Conservation (phyloP, 768 basidiomycete species). For the Tubosaeta sp. region DNA sequence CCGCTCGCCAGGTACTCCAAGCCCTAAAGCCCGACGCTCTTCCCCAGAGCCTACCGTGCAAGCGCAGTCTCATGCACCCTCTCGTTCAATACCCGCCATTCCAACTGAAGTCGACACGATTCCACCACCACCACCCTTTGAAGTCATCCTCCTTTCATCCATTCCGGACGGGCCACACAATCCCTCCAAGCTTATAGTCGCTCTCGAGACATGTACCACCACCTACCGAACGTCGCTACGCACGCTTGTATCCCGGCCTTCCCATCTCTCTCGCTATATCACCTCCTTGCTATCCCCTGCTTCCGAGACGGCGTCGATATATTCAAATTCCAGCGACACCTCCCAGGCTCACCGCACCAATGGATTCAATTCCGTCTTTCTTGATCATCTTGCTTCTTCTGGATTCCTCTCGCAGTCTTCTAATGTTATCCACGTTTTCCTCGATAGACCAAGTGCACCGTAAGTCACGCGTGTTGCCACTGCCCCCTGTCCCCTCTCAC, state of each 20-base stretch:
- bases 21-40: slow-evolving; percentile 30
- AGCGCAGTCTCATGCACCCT: slow-evolving; percentile 32
- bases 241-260: slow-evolving; percentile 66
- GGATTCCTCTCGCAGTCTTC: slow-evolving; percentile 47
- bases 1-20: slow-evolving; percentile 30
- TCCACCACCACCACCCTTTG: slow-evolving; percentile 56
- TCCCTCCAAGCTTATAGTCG: slow-evolving; percentile 59
- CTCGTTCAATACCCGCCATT: slow-evolving; percentile 45
- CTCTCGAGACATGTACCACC: slow-evolving; percentile 67
- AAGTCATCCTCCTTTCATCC: slow-evolving; percentile 60
- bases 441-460: slow-evolving; percentile 78
- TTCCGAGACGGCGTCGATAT: slow-evolving; percentile 52
- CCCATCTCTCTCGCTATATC: slow-evolving; percentile 60
- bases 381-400: slow-evolving; percentile 58
- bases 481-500: slow-evolving; percentile 2
- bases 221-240: slow-evolving; percentile 62
- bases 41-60: slow-evolving; percentile 30
- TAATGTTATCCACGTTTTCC: slow-evolving; percentile 61
- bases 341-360: slow-evolving; percentile 16
- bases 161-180: slow-evolving; percentile 47
- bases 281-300: slow-evolving; percentile 38
- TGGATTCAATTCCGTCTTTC: slow-evolving; percentile 50
- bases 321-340: slow-evolving; percentile 46
- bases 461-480: slow-evolving; percentile 37
- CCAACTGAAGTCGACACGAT: slow-evolving; percentile 42